Evolutionary conservation across 768 basidiomycete genomes (phyloP), one percentile per base, ranked within the genome.

Genomic region (Lepiota subincarnata): DNA sequence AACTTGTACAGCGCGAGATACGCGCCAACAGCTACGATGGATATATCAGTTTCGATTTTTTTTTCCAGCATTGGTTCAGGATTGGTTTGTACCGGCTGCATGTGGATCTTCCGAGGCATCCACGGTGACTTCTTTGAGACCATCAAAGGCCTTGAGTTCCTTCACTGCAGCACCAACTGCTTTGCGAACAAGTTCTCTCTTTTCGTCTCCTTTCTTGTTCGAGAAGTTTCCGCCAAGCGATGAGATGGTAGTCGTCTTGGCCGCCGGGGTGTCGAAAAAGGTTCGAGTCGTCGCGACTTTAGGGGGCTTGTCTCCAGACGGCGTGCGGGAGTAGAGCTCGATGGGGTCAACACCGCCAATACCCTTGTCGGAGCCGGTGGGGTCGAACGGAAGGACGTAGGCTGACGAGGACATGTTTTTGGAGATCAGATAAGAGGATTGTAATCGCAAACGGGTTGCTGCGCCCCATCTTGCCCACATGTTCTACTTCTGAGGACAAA

Each of bases 151-250:
- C 59, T 78, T 85, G 58, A 90, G 67, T 41, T 81, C 78, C 68
- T 87, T 89, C 39, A 92, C 81, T 5, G 83, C 87, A 46, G 75
- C 80, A 8, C 86, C 91, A 12, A 92, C 77, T 8, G 87, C 78
- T 60, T 80, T 83, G 60, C 90, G 75, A 28, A 92, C 74, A 3
- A 82, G 57, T 64, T 92, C 90, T n/a, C 84, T 72, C 62, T 73
- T 79, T 37, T 71, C 73, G 34, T 74, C 68, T 1, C 62, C 73
- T 5, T 66, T 71, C 60, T 81, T 82, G 35, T 60, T 57, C 3
- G 69, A 64, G 61, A 80, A 86, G 1, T 68, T 75, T 0, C 81
- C 80, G 0, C 84, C 84, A 6, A 86, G 71, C 31, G 83, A 82
- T 7, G 81, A 75, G 13, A 87, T 65, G 0, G 81, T 74, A 1